Evolutionary conservation across 2,329 filamentous ascomycete genomes (phyloP), one percentile per base, ranked within the genome.

Genomic region (Aspergillus japonicus): DNA sequence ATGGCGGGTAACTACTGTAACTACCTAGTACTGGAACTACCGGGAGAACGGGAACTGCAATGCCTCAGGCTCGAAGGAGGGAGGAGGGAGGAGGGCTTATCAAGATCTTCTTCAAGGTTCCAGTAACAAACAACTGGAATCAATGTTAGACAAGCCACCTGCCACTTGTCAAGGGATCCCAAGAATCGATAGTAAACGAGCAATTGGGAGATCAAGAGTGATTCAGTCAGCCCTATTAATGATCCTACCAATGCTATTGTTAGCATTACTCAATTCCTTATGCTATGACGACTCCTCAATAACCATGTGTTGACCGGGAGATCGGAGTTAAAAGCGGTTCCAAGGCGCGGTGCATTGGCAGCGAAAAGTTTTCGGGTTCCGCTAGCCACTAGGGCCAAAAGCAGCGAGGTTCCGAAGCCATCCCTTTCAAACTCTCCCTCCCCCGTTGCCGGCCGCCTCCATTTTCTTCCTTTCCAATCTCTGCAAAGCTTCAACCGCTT

Each of bases 311-410:
- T 66, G 64, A 61, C 65, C 61, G 60, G 65, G 50, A 51, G 57
- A 67, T 64, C 64, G 65, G 65, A 62, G 54, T 64, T 60, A 54
- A 56, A 56, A 47, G 58, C 50, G 56, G 63, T 66, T 60, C 60
- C 60, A 62, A 57, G 66, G 56, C 47, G 62, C 66, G 56, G 66
- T 61, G 64, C 66, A 68, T 65, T 66, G 68, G 65, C 65, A 50
- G 68, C 69, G 70, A 72, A 72, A 72, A 72, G 67, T 71, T 71
- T 71, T 71, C 70, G 69, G 70, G 63, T 62, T 63, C 55, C 64
- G 53, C 63, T 57, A 61, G 39, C 62, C 64, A 62, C 58, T 66
- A 67, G 64, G 63, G 58, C 60, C 65, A 55, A 56, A 57, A 33
- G 26, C 24, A 44, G 59, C 24, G 50, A 51, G 53, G 58, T 55